Evolutionary conservation across 192 early-diverging fungal species (phyloP), one percentile per base, ranked within the genome.

Genomic region (Coemansia furcata): DNA sequence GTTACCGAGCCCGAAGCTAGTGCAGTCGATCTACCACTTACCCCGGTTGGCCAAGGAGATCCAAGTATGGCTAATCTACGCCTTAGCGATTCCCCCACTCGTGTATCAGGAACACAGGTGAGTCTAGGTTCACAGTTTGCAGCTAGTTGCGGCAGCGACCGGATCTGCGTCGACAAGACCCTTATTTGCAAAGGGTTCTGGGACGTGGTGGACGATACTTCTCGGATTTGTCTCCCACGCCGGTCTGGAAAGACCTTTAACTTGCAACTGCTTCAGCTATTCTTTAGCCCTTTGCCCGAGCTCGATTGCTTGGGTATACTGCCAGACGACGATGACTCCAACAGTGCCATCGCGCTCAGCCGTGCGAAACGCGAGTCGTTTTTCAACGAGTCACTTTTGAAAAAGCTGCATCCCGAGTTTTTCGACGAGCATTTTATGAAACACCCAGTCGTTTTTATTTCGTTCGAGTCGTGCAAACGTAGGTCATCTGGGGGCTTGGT

Each of bases 211-310:
- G 47, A 52, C n/a, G 19, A 38, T 12, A 42, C 35, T 7, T 43
- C 44, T 5, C 63, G 36, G 10, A 52, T 65, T 33, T 47, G 47
- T 21, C 63, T 65, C 14, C 63, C 63, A 5, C 43, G 63, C 30
- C 63, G 63, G 14, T 52, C 47, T 3, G 63, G 63, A 5, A 65
- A 65, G 15, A 52, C 63, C 2, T 65, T 33, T 23, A 52, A 65
- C 47, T 17, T 65, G 32, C 15, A 32, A 15, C 30, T 37, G 21
- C 29, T 65, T 29, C 44, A 21, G 6, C 17, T 64, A 12, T 52
- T 64, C 47, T 64, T 64, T 36, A 64, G 63, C 46, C 29, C 63
- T 15, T 47, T 30, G 35, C 63, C 47, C 7, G 63, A 64, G 32
- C 46, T 21, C 17, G 17, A 23, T 0, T n/a, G 33, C 43, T 21